Evolutionary conservation across 2,329 filamentous ascomycete genomes (phyloP).

Genomic region (Epichloe typhina): DNA sequence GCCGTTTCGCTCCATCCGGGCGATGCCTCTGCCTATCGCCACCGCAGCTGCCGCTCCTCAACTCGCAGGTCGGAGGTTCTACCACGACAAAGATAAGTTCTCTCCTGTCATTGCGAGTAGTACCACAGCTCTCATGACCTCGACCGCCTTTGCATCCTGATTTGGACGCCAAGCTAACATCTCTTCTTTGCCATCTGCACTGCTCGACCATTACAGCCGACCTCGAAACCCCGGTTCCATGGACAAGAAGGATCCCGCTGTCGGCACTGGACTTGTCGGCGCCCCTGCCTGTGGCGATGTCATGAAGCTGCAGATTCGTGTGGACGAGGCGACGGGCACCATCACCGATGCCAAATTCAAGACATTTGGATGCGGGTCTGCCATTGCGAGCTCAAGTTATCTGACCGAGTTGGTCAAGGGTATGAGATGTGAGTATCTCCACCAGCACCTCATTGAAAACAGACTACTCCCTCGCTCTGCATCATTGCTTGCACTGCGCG

Average conservation of each 20-base stretch:
- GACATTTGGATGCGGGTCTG: constrained; percentile 89
- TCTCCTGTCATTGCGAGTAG: background rate
- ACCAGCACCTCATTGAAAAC: too few relatives aligned
- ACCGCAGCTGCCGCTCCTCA: constrained; percentile 12
- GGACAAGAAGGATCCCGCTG: constrained; percentile 64
- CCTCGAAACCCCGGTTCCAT: constrained; percentile 44
- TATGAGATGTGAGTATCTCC: constrained; percentile 45
- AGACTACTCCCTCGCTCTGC: background rate
- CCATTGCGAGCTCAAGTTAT: constrained; percentile 82
- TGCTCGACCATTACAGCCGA: constrained; percentile 37
- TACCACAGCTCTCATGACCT: background rate
- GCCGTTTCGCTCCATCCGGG: constrained; percentile 7
- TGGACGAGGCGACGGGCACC: constrained; percentile 75
- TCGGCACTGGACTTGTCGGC: constrained; percentile 84
- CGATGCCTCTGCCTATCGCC: constrained; percentile 8
- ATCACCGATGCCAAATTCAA: constrained; percentile 97
- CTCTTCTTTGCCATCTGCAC: background rate
- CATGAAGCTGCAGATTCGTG: constrained; percentile 71
- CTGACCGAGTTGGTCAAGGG: constrained; percentile 88
- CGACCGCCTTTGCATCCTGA: background rate
- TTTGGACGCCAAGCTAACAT: constrained; percentile 4
- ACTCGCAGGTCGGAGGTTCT: constrained; percentile 26
- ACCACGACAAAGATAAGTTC: constrained; percentile 32
- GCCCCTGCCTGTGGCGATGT: constrained; percentile 83
- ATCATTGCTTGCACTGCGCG: background rate